Conservation (phyloP, 2,329 filamentous ascomycete species). For the Rutstroemia sydowiana region DNA sequence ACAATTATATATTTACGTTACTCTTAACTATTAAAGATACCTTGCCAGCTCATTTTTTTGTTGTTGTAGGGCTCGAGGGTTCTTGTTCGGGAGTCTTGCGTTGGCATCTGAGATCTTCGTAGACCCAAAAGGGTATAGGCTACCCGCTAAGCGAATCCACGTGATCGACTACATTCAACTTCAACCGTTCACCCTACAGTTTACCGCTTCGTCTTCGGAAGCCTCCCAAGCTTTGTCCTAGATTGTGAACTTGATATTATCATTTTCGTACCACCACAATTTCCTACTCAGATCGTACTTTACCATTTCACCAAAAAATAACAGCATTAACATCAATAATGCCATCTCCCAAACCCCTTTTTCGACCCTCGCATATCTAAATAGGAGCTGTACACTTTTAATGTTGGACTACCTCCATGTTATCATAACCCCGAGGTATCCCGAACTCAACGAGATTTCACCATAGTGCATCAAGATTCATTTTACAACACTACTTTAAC, state of each 20-base stretch:
- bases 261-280: not conserved
- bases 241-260: not conserved
- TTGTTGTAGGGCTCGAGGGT: not conserved
- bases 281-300: not conserved
- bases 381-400: not conserved
- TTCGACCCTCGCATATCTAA: not conserved
- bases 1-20: not conserved
- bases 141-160: conserved; percentile 7
- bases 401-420: not conserved
- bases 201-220: not conserved
- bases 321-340: not conserved
- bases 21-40: not conserved
- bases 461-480: not conserved
- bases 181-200: conserved; percentile 1
- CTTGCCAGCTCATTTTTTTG: not conserved
- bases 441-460: not conserved
- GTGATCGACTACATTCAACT: conserved; percentile 1
- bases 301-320: not conserved
- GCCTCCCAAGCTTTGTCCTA: not conserved
- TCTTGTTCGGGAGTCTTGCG: not conserved
- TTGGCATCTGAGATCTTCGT: conserved; percentile 1
- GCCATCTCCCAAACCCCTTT: not conserved
- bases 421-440: not conserved
- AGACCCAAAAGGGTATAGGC: conserved; percentile 1
- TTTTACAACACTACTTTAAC: not conserved